A percentile compares a stretch with the other conserved stretches of the same genome.
These are phyloP conservation scores for Dictyostelium firmibasis DNA, from an alignment of 78 protist genomes.

Conservation along the genomic window DNA sequence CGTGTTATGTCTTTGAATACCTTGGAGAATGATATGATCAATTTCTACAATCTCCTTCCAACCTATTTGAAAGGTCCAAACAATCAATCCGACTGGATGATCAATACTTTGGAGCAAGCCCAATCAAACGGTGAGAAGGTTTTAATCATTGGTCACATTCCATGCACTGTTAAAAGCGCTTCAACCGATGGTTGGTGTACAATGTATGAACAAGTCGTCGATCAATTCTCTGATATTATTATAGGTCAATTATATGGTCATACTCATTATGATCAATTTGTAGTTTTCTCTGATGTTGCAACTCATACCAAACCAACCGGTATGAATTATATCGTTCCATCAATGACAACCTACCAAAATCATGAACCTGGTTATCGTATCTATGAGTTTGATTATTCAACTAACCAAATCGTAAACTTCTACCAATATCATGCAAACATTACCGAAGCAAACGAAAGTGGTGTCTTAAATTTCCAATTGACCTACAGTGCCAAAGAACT, in stretches of 20 bases:
- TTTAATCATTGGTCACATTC: constrained; percentile 70
- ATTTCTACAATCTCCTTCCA: constrained; percentile 48
- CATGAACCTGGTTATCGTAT: constrained; percentile 77
- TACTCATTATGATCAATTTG: constrained; percentile 65
- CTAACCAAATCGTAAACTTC: constrained; percentile 26
- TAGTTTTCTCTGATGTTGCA: constrained; percentile 15
- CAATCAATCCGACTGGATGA: constrained; percentile 50
- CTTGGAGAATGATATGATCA: constrained; percentile 48
- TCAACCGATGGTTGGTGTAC: constrained; percentile 39
- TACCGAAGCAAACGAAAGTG: constrained; percentile 26
- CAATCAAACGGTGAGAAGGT: constrained; percentile 43
- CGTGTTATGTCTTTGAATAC: constrained; percentile 48
- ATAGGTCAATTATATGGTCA: constrained; percentile 69
- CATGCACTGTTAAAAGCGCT: constrained; percentile 53
- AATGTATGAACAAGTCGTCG: constrained; percentile 23
- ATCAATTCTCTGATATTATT: background rate
- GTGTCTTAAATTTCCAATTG: background rate
- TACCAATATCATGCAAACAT: constrained; percentile 63
- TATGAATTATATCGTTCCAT: constrained; percentile 54
- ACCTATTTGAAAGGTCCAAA: constrained; percentile 23
- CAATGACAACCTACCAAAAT: constrained; percentile 70
- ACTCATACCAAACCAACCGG: constrained; percentile 59
- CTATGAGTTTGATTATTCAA: constrained; percentile 36
- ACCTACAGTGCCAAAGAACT: constrained; percentile 51
- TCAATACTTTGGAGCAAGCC: constrained; percentile 29